phyloP scores from a whole-genome alignment of 768 basidiomycete species.

The Lactarius psammicola region DNA sequence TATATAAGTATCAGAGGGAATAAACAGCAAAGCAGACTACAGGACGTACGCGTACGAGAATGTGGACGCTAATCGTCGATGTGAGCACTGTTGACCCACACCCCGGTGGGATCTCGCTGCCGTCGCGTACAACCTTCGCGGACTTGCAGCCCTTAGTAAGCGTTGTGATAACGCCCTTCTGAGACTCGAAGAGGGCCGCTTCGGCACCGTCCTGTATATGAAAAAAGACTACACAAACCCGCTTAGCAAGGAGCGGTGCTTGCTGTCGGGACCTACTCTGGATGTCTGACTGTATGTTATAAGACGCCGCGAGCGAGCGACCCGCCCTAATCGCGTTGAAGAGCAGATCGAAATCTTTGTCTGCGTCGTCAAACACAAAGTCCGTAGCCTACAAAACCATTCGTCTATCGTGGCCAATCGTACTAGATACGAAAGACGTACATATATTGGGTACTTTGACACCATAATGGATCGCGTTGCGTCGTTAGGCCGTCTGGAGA shows the following conservation, averaged over 20 bases:
- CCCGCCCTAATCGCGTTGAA: slow-evolving; percentile 75
- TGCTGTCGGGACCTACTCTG: slow-evolving; percentile 53
- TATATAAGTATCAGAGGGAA: background rate
- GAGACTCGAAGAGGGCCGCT: slow-evolving; percentile 64
- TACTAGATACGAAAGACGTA: slow-evolving; percentile 44
- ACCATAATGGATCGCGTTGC: slow-evolving; percentile 87
- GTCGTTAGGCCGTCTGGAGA: slow-evolving; percentile 84
- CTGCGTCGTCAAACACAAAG: slow-evolving; percentile 68
- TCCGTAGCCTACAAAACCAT: slow-evolving; percentile 48
- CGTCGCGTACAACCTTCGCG: slow-evolving; percentile 61
- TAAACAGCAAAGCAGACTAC: background rate
- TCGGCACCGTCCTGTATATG: slow-evolving; percentile 64
- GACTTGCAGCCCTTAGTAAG: slow-evolving; percentile 88
- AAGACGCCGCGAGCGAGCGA: slow-evolving; percentile 84
- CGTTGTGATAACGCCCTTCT: slow-evolving; percentile 70
- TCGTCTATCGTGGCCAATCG: background rate
- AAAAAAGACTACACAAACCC: slow-evolving; percentile 67
- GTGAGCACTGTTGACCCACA: slow-evolving; percentile 84
- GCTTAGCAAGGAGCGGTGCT: background rate
- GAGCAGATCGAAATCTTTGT: slow-evolving; percentile 77
- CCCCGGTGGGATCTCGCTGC: slow-evolving; percentile 76
- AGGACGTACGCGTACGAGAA: slow-evolving; percentile 77
- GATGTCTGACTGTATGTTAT: slow-evolving; percentile 82
- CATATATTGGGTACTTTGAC: slow-evolving; percentile 74
- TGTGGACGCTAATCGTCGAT: slow-evolving; percentile 69